phyloP scores from a whole-genome alignment of 129 eudicot genomes.

The Scalesia atractyloides region DNA sequence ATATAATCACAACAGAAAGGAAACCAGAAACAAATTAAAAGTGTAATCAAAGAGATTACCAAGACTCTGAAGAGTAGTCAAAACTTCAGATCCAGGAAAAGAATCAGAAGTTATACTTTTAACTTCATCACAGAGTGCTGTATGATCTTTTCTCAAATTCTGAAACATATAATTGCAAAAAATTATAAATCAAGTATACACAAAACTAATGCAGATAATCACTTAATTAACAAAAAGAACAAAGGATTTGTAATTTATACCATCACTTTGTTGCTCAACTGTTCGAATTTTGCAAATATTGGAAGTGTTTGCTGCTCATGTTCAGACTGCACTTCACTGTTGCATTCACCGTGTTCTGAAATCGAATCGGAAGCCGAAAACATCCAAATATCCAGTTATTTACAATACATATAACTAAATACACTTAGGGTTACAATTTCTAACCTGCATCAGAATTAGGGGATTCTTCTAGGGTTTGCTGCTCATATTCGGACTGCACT shows the following conservation, averaged over 20 bases:
- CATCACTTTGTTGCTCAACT: constrained; percentile 59
- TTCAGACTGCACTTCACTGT: not conserved
- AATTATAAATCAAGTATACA: not conserved
- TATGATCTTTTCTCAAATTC: constrained; percentile 71
- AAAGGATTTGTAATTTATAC: constrained; percentile 33
- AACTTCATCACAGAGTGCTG: constrained; percentile 63
- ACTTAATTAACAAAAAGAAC: not conserved
- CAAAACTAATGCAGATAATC: not conserved
- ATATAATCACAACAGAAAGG: not conserved
- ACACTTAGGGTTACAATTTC: too few species aligned
- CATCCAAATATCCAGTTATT: not conserved
- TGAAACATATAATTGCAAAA: constrained; percentile 30
- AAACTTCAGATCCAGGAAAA: constrained; percentile 68
- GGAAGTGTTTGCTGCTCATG: constrained; percentile 59
- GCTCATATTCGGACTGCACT: constrained; percentile 31
- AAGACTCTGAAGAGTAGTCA: constrained; percentile 61
- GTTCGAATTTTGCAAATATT: constrained; percentile 55
- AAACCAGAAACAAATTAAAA: too few species aligned
- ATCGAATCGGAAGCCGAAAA: not conserved
- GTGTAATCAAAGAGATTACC: constrained; percentile 43
- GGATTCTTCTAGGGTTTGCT: constrained; percentile 36
- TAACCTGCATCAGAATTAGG: too few species aligned
- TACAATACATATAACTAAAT: too few species aligned
- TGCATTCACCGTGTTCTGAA: constrained; percentile 44
- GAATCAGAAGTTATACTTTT: constrained; percentile 63